phyloP scores from a whole-genome alignment of 805 yeast genomes.

The Saccharomyces eubayanus region DNA sequence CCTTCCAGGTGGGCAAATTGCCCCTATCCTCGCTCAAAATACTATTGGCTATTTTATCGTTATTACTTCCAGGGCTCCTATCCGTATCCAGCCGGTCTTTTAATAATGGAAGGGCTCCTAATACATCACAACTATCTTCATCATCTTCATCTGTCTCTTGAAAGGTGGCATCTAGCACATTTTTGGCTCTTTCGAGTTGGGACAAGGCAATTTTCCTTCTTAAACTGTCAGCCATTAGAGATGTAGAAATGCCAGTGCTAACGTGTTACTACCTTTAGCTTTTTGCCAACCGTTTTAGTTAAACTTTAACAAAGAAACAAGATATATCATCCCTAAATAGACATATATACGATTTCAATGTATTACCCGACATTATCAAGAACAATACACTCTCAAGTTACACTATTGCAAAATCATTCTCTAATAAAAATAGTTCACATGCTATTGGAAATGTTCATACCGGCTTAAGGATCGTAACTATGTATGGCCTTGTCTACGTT shows the following conservation, averaged over 20 bases:
- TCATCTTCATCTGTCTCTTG: conserved; percentile 4
- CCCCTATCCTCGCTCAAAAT: not conserved
- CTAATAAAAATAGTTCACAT: not conserved
- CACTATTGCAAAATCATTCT: not conserved
- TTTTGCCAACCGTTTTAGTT: not conserved
- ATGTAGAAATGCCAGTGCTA: not conserved
- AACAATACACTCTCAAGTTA: not conserved
- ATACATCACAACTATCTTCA: conserved; percentile 1
- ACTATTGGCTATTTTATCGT: not conserved
- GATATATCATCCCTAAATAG: not conserved
- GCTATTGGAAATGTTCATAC: not conserved
- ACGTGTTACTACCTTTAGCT: not conserved
- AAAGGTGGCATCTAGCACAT: not conserved
- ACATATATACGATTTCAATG: not conserved
- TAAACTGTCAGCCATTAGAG: conserved; percentile 16
- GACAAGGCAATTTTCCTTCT: conserved; percentile 13
- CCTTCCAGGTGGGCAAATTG: conserved; percentile 15
- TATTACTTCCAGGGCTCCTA: not conserved
- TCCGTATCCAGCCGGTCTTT: not conserved
- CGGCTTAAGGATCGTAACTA: not conserved
- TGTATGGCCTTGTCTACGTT: not conserved
- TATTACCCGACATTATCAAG: not conserved
- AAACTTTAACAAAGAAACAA: not conserved
- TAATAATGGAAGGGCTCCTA: not conserved
- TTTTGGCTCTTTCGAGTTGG: conserved; percentile 8